A percentile compares a stretch with the other conserved stretches of the same genome.
These are phyloP conservation scores for Calonectria naviculata DNA, from an alignment of 2,329 filamentous ascomycete species.

Conservation along the genomic window DNA sequence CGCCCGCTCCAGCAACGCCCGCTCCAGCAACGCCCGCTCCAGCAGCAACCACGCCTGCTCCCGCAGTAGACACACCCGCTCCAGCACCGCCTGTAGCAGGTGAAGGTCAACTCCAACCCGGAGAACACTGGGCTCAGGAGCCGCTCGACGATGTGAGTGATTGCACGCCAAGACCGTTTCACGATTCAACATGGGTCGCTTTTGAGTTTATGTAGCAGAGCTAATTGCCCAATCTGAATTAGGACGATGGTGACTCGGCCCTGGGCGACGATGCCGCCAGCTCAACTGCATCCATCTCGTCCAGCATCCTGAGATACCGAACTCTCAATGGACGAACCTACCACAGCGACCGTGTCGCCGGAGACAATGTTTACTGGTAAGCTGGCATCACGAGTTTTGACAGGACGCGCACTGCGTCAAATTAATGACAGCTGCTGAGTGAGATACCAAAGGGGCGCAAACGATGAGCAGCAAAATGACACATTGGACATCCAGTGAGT, in stretches of 20 bases:
- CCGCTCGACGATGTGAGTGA: neutral
- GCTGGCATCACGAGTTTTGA: neutral
- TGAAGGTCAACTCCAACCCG: conserved; percentile 11
- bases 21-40: neutral
- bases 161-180: neutral
- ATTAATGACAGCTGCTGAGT: neutral
- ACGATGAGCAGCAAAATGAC: conserved; percentile 25
- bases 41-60: too few species aligned
- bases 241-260: conserved; percentile 24
- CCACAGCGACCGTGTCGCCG: conserved; percentile 28
- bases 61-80: neutral
- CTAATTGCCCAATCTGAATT: neutral
- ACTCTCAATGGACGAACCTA: conserved; percentile 29
- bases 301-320: conserved; percentile 24
- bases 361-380: conserved; percentile 24
- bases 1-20: neutral
- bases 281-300: conserved; percentile 27
- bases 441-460: conserved; percentile 20
- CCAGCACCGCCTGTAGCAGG: neutral
- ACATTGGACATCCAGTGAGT: conserved; percentile 30
- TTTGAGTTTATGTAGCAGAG: neutral
- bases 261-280: conserved; percentile 28
- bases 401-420: too few species aligned
- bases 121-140: conserved; percentile 20
- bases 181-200: neutral